phyloP scores from a whole-genome alignment of 305 asterid genomes.

The Fraxinus sp. region DNA sequence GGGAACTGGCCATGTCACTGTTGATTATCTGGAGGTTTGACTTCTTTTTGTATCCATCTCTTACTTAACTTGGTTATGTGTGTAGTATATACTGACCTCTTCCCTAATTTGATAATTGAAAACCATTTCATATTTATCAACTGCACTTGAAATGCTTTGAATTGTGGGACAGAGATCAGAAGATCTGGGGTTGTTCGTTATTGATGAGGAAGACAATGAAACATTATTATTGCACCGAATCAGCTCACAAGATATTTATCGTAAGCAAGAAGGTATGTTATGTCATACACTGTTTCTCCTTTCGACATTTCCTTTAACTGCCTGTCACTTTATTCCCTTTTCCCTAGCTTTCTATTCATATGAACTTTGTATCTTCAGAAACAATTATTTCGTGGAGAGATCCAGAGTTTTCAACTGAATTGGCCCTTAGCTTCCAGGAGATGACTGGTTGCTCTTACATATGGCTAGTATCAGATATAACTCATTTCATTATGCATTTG shows the following conservation, averaged over 20 bases:
- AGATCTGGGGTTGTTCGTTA: conserved; percentile 76
- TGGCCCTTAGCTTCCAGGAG: conserved; percentile 99
- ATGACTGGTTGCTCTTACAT: conserved; percentile 87
- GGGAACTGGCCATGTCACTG: conserved; percentile 97
- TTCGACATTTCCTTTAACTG: neutral
- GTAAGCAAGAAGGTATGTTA: conserved; percentile 87
- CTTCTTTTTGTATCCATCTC: neutral
- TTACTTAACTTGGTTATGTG: neutral
- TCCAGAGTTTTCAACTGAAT: conserved; percentile 83
- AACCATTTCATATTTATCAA: conserved; percentile 12
- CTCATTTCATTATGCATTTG: neutral
- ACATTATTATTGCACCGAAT: conserved; percentile 84
- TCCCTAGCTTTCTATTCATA: conserved; percentile 12
- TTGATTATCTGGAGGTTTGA: conserved; percentile 84
- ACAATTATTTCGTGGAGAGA: conserved; percentile 99
- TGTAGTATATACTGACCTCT: neutral
- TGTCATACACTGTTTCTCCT: conserved; percentile 3
- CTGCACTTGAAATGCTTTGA: conserved; percentile 24
- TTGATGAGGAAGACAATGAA: conserved; percentile 80
- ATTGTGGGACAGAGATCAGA: conserved; percentile 79
- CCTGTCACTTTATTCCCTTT: conserved; percentile 11
- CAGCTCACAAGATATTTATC: conserved; percentile 89
- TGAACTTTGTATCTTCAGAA: conserved; percentile 41
- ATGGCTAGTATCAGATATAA: conserved; percentile 64
- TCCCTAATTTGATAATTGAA: neutral